These are phyloP conservation scores for Maudiozyma saulgeensis DNA, from an alignment of 805 yeast genomes.

Conservation along the genomic window DNA sequence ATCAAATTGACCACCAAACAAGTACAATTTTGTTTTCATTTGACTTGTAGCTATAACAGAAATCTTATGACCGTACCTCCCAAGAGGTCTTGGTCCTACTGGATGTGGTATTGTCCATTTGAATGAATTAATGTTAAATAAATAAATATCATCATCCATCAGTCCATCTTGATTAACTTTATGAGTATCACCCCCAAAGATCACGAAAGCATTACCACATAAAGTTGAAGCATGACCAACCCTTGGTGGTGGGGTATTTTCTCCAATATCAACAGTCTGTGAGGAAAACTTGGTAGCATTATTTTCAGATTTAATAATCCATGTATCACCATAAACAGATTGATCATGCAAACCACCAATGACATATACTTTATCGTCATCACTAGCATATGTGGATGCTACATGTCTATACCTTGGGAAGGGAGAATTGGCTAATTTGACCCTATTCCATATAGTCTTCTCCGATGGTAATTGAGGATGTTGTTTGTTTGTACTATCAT, in stretches of 20 bases:
- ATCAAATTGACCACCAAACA: slow-evolving; percentile 94
- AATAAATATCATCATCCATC: slow-evolving; percentile 82
- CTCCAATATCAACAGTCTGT: slow-evolving; percentile 56
- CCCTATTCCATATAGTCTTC: slow-evolving; percentile 54
- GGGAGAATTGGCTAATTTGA: slow-evolving; percentile 63
- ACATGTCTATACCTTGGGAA: slow-evolving; percentile 94
- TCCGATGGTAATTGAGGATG: not conserved
- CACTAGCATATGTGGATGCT: slow-evolving; percentile 65
- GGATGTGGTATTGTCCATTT: slow-evolving; percentile 77
- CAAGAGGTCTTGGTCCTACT: slow-evolving; percentile 68
- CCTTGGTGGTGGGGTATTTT: slow-evolving; percentile 85
- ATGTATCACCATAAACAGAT: slow-evolving; percentile 88
- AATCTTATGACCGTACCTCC: slow-evolving; percentile 90
- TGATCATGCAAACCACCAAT: slow-evolving; percentile 95
- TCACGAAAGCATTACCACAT: slow-evolving; percentile 89
- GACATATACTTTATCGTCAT: slow-evolving; percentile 69
- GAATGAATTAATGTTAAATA: slow-evolving; percentile 68
- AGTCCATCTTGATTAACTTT: slow-evolving; percentile 65
- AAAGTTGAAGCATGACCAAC: slow-evolving; percentile 91
- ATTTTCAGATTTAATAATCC: slow-evolving; percentile 57
- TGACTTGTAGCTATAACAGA: slow-evolving; percentile 60
- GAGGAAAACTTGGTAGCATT: slow-evolving; percentile 33
- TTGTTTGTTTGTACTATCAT: not conserved
- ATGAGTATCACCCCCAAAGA: slow-evolving; percentile 94
- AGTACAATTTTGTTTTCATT: slow-evolving; percentile 51